phyloP scores from a whole-genome alignment of 345 rosid species.

The Salix arbutifolia region DNA sequence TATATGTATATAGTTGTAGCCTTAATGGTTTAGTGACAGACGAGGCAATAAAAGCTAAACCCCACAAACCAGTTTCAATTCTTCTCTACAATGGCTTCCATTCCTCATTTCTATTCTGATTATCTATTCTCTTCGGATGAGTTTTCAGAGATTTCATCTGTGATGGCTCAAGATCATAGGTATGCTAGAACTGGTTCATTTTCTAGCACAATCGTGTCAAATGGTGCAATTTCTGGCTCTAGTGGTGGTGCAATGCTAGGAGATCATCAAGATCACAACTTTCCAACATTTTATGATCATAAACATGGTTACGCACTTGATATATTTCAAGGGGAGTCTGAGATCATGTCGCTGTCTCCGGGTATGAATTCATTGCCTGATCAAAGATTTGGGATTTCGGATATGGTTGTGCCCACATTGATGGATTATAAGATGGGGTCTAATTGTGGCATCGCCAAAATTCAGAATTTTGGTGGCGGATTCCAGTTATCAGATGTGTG shows the following conservation, averaged over 20 bases:
- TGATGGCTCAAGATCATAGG: slow-evolving; percentile 12
- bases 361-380: slow-evolving; percentile 18
- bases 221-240: background rate
- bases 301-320: background rate
- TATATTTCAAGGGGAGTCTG: slow-evolving; percentile 20
- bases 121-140: slow-evolving; percentile 37
- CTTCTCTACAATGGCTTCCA: slow-evolving; percentile 38
- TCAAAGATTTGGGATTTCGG: slow-evolving; percentile 30
- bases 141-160: slow-evolving; percentile 30
- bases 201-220: slow-evolving; percentile 3
- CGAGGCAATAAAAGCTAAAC: background rate
- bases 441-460: slow-evolving; percentile 17
- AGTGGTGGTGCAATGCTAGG: slow-evolving; percentile 14
- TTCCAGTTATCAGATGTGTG: slow-evolving; percentile 26
- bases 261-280: slow-evolving; percentile 3
- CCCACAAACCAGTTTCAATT: background rate
- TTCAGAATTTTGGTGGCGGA: slow-evolving; percentile 26
- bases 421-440: slow-evolving; percentile 24
- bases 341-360: slow-evolving; percentile 13
- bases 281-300: slow-evolving; percentile 14
- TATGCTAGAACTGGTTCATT: slow-evolving; percentile 2
- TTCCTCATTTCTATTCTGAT: slow-evolving; percentile 43
- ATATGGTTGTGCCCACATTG: slow-evolving; percentile 33
- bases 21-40: slow-evolving; percentile 11
- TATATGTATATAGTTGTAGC: background rate